A percentile compares a stretch with the other conserved stretches of the same genome.
Conservation (phyloP, 148 eudicot genomes). For the Dianthus caryophyllus region DNA sequence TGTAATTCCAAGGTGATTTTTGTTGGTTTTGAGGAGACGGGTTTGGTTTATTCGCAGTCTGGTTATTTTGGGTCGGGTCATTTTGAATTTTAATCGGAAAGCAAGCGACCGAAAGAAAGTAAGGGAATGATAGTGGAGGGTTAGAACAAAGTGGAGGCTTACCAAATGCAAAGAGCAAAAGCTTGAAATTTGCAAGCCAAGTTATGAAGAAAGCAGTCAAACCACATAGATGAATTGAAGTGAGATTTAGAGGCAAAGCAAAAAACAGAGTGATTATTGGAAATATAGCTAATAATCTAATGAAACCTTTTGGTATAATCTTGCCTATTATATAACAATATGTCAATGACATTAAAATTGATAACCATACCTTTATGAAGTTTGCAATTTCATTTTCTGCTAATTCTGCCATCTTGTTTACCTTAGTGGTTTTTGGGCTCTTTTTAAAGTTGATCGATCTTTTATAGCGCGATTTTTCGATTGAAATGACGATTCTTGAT, state of each 20-base stretch:
- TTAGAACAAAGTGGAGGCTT: constrained; percentile 34
- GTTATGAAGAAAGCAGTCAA: constrained; percentile 40
- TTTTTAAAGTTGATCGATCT: background rate
- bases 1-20: constrained; percentile 30
- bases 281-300: constrained; percentile 28
- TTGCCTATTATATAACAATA: constrained; percentile 31
- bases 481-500: constrained; percentile 8
- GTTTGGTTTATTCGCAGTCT: constrained; percentile 9
- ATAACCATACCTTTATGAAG: constrained; percentile 36
- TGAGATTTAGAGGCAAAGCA: constrained; percentile 34
- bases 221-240: constrained; percentile 40
- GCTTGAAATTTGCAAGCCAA: constrained; percentile 52
- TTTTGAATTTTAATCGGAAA: constrained; percentile 39
- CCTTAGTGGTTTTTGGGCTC: background rate
- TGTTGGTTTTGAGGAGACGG: constrained; percentile 11
- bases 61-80: background rate
- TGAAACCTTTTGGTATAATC: constrained; percentile 24
- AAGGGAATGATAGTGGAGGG: constrained; percentile 26
- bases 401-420: constrained; percentile 21
- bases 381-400: constrained; percentile 43
- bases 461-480: background rate
- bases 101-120: constrained; percentile 32
- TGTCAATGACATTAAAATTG: constrained; percentile 27
- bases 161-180: constrained; percentile 40
- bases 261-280: constrained; percentile 38